Percentiles rank a stretch among this genome's conserved stretches.
Conservation (phyloP, 345 rosid genomes). For the Syzygium grande region DNA sequence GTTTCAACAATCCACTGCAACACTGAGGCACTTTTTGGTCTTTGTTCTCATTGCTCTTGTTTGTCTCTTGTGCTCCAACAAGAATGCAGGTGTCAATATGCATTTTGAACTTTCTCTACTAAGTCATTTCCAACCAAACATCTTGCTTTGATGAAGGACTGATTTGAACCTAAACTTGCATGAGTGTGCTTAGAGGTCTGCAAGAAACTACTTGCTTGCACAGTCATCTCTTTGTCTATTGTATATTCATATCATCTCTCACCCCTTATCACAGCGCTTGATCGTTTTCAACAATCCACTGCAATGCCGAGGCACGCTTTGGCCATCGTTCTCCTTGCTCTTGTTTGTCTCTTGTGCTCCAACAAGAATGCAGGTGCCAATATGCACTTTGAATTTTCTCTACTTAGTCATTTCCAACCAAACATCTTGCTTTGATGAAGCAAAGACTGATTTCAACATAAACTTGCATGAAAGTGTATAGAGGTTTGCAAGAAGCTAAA, state of each 20-base stretch:
- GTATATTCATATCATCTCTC: neutral
- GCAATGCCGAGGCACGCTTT: neutral
- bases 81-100: neutral
- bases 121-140: no score
- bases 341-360: neutral
- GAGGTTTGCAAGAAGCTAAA: neutral
- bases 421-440: neutral
- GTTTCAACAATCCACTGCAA: neutral
- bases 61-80: neutral
- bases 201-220: neutral
- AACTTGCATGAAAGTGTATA: neutral
- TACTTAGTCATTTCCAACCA: neutral
- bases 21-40: neutral
- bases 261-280: neutral
- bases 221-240: neutral
- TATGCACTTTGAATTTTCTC: neutral
- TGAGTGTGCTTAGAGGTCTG: neutral
- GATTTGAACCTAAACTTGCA: neutral
- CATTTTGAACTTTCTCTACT: neutral
- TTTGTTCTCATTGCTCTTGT: neutral
- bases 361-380: neutral
- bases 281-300: neutral
- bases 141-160: neutral
- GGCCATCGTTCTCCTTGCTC: neutral
- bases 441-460: neutral